Percentiles rank a stretch among this genome's conserved stretches.
Conservation (phyloP, 2,329 filamentous ascomycete species). For the Metarhizium album region DNA sequence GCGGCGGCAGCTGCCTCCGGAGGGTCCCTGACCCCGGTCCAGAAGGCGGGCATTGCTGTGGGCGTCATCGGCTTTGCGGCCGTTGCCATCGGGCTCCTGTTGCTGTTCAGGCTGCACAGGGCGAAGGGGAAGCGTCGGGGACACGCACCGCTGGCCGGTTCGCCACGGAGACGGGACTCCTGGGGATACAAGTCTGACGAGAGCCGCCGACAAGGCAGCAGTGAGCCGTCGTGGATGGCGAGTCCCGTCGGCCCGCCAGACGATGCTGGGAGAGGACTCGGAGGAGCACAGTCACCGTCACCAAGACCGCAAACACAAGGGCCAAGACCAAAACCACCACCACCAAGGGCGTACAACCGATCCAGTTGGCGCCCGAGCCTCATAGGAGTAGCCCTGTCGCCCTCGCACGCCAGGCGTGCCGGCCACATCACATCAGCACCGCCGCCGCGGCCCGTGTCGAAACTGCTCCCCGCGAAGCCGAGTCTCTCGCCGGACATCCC, state of each 20-base stretch:
- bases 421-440: constrained; percentile 11
- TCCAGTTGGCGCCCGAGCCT: constrained; percentile 23
- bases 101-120: constrained; percentile 32
- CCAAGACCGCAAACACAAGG: background rate
- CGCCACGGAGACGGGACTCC: constrained; percentile 20
- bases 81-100: constrained; percentile 36
- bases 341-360: constrained; percentile 15
- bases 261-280: constrained; percentile 4
- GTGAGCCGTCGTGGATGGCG: constrained; percentile 16
- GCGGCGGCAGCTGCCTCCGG: constrained; percentile 10
- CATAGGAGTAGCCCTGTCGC: constrained; percentile 36
- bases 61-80: constrained; percentile 39
- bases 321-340: constrained; percentile 9
- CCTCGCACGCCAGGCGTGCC: constrained; percentile 12
- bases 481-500: constrained; percentile 21
- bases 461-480: constrained; percentile 35
- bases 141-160: background rate
- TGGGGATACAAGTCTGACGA: constrained; percentile 23
- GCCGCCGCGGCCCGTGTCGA: constrained; percentile 27
- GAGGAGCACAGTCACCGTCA: background rate
- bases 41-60: constrained; percentile 48
- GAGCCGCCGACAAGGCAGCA: constrained; percentile 11
- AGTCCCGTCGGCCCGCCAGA: constrained; percentile 14
- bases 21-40: constrained; percentile 23
- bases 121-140: constrained; percentile 24